These are phyloP conservation scores for Laburnicola sp. DNA, from an alignment of 2,329 filamentous ascomycete species.

Conservation along the genomic window DNA sequence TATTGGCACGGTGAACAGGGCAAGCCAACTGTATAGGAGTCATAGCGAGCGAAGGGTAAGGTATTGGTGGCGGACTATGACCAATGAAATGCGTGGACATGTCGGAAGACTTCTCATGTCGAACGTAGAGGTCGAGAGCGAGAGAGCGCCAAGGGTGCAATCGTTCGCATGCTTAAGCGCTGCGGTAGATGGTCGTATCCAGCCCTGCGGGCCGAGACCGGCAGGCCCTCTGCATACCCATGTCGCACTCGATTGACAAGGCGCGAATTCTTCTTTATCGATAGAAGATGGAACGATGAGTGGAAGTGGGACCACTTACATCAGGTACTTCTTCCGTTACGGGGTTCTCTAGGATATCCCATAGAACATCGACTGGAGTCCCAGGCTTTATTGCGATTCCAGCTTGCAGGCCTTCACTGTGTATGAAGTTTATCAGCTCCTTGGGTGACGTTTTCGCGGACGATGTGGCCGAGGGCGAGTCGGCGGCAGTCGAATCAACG, in stretches of 20 bases:
- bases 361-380: slow-evolving; percentile 87
- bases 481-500: slow-evolving; percentile 77
- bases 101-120: slow-evolving; percentile 21
- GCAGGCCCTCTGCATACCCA: slow-evolving; percentile 17
- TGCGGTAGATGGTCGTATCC: slow-evolving; percentile 31
- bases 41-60: slow-evolving; percentile 8
- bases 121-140: slow-evolving; percentile 12
- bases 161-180: slow-evolving; percentile 38
- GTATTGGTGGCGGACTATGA: slow-evolving; percentile 1
- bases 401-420: slow-evolving; percentile 82
- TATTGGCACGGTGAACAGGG: slow-evolving; percentile 16
- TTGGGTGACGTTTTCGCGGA: slow-evolving; percentile 77
- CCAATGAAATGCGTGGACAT: slow-evolving; percentile 13
- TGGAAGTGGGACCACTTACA: slow-evolving; percentile 60
- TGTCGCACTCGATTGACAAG: slow-evolving; percentile 18
- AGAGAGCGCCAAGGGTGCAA: slow-evolving; percentile 20
- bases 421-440: slow-evolving; percentile 87
- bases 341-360: slow-evolving; percentile 78
- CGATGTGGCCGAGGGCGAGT: slow-evolving; percentile 70
- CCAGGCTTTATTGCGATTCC: slow-evolving; percentile 95
- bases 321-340: slow-evolving; percentile 80
- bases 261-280: slow-evolving; percentile 18
- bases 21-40: slow-evolving; percentile 18
- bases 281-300: slow-evolving; percentile 18
- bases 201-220: slow-evolving; percentile 25